These are phyloP conservation scores for Penicillium sp. DNA, from an alignment of 2,329 filamentous ascomycete species.

Conservation along the genomic window DNA sequence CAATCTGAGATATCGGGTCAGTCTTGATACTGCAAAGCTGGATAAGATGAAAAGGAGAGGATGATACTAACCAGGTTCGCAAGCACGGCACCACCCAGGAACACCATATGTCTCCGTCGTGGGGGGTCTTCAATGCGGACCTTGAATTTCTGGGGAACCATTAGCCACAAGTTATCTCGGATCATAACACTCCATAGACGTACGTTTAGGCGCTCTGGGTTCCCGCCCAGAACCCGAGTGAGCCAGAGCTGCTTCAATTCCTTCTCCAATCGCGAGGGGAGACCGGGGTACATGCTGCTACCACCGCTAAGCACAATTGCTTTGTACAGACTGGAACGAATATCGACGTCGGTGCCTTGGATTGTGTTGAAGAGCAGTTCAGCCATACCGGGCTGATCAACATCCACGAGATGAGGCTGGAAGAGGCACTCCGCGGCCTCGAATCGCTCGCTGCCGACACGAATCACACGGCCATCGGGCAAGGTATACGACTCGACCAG, in stretches of 20 bases:
- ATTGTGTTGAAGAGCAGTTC: conserved; percentile 99
- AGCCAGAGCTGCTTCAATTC: conserved; percentile 99
- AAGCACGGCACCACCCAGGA: conserved; percentile 90
- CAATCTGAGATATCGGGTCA: conserved; percentile 59
- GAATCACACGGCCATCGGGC: conserved; percentile 91
- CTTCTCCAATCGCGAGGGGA: conserved; percentile 93
- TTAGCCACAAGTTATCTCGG: conserved; percentile 3
- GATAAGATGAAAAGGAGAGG: background rate
- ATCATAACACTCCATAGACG: conserved; percentile 24
- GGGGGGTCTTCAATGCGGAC: conserved; percentile 98
- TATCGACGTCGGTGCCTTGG: conserved; percentile 90
- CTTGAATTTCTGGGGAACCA: conserved; percentile 77
- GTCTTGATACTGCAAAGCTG: conserved; percentile 6
- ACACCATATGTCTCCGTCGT: conserved; percentile 97
- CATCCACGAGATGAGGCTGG: conserved; percentile 96
- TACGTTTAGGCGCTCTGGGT: conserved; percentile 82
- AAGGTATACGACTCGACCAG: conserved; percentile 97
- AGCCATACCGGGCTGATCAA: conserved; percentile 92
- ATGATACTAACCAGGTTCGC: conserved; percentile 71
- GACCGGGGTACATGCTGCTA: conserved; percentile 97
- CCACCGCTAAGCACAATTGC: conserved; percentile 95
- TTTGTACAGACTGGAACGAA: conserved; percentile 90
- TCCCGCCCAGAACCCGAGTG: conserved; percentile 81
- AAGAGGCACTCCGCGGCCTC: conserved; percentile 98
- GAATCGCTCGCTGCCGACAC: conserved; percentile 94